Base-by-base conservation (phyloP, 106 monocot species). In the Dendrobium huoshanense region DNA sequence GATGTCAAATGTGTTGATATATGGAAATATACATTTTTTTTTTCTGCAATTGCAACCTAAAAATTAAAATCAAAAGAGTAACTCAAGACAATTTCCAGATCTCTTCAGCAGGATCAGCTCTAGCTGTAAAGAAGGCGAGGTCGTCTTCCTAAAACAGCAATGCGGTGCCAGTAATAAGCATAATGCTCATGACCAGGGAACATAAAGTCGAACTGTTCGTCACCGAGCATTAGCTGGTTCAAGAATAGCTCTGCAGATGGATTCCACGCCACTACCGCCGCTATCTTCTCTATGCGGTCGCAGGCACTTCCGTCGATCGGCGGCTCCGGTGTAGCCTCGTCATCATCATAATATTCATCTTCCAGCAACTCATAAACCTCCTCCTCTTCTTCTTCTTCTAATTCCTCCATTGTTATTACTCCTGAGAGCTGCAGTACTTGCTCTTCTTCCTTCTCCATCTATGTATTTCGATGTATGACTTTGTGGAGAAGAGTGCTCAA, bases 371-470 rank as follows among this genome's bases (percentile, higher is more conserved):
- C 64, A 9, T 55, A 9, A 9, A 13, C 55, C 4, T 22, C 22
- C 0, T 31, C 1, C 25, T 65, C 64, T 24, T n/a, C 64, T n/a
- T 20, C 64, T 20, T 25, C 22, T 25, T 65, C 64, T 25, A 65
- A 7, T 25, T 25, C 64, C 8, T 65, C 64, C 64, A 24, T 65
- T 6, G 64, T 25, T 9, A 25, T 25, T 25, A 1, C 22, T 65
- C 22, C 20, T 65, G 24, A 22, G 64, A 65, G 22, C 9, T 22
- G 64, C 5, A 20, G 24, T 65, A 9, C 64, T 65, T 20, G n/a
- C 64, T 65, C 64, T 25, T 65, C 64, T 65, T 65, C 24, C 64
- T 65, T 65, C 64, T 65, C 64, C 64, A 65, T 65, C 25, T 20
- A 5, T 65, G 9, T 20, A 24, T 4, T 25, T 20, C 24, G 55